phyloP scores from a whole-genome alignment of 139 green algal genomes.

The Auxenochlorella pyrenoidosa region DNA sequence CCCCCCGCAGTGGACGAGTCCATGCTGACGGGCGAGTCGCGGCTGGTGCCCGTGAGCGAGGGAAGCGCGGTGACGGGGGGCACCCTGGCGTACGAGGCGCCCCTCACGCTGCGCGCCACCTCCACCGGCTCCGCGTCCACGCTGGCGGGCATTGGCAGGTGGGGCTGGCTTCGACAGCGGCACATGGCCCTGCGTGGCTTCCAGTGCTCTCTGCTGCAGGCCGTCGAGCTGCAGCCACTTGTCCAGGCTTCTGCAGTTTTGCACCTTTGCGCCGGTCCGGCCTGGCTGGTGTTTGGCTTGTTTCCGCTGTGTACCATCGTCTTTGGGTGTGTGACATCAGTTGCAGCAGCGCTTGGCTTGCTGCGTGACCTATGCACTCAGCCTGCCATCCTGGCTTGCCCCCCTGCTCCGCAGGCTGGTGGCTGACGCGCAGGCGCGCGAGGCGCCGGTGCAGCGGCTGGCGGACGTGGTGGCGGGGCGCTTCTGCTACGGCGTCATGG shows the following conservation, averaged over 20 bases:
- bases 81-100: conserved; percentile 85
- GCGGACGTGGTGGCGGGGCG: conserved; percentile 90
- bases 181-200: too few relatives aligned
- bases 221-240: too few relatives aligned
- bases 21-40: conserved; percentile 86
- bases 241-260: too few relatives aligned
- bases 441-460: conserved; percentile 92
- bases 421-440: conserved; percentile 76
- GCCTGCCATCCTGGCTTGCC: neutral
- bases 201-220: too few relatives aligned
- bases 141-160: conserved; percentile 77
- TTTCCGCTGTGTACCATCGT: too few relatives aligned
- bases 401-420: conserved; percentile 72
- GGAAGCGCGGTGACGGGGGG: conserved; percentile 80
- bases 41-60: conserved; percentile 61
- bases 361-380: neutral
- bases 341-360: too few relatives aligned
- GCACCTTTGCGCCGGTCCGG: too few relatives aligned
- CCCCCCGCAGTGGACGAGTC: conserved; percentile 80
- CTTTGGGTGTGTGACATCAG: too few relatives aligned
- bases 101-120: conserved; percentile 75
- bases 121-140: conserved; percentile 75
- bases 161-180: too few relatives aligned
- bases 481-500: conserved; percentile 96
- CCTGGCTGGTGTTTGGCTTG: too few relatives aligned